phyloP scores from a whole-genome alignment of 1,284 basidiomycete genomes.

The Polyporus tsugae region DNA sequence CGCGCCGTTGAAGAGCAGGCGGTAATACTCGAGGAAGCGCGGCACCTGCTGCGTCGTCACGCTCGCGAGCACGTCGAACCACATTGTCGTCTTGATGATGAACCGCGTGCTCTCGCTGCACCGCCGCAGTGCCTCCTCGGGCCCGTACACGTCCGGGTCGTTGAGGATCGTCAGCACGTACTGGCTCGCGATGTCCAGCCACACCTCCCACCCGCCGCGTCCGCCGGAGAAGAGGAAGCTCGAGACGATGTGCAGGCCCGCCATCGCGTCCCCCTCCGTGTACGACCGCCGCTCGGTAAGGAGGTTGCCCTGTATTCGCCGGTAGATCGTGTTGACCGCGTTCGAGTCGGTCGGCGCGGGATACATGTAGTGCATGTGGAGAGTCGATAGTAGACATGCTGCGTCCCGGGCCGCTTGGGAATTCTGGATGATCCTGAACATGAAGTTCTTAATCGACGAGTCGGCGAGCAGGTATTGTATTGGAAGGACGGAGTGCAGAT shows the following conservation, averaged over 20 bases:
- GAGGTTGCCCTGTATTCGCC: conserved; percentile 47
- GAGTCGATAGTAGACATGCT: conserved; percentile 62
- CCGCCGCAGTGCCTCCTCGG: conserved; percentile 54
- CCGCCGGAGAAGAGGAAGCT: conserved; percentile 80
- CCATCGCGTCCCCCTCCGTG: conserved; percentile 75
- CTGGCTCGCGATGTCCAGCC: conserved; percentile 63
- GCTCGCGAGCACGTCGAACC: conserved; percentile 85
- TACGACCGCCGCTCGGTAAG: conserved; percentile 33
- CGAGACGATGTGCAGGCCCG: conserved; percentile 76
- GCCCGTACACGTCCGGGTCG: conserved; percentile 44
- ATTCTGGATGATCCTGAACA: conserved; percentile 58
- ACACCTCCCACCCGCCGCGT: conserved; percentile 69
- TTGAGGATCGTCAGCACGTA: conserved; percentile 61
- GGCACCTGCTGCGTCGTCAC: conserved; percentile 70
- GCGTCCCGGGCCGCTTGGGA: conserved; percentile 54
- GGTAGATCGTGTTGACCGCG: conserved; percentile 36
- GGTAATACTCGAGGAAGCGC: conserved; percentile 63
- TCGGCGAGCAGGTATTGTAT: conserved; percentile 76
- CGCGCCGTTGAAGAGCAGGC: conserved; percentile 59
- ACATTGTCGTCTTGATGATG: conserved; percentile 82
- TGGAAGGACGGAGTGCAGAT: conserved; percentile 60
- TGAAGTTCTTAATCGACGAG: conserved; percentile 47
- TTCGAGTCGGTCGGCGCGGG: conserved; percentile 29
- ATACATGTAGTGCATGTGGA: conserved; percentile 52
- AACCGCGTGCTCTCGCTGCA: conserved; percentile 63